Percentiles rank a stretch among this genome's conserved stretches.
Conservation (phyloP, 1,284 basidiomycete species). For the Singerocomus rubriflavus region DNA sequence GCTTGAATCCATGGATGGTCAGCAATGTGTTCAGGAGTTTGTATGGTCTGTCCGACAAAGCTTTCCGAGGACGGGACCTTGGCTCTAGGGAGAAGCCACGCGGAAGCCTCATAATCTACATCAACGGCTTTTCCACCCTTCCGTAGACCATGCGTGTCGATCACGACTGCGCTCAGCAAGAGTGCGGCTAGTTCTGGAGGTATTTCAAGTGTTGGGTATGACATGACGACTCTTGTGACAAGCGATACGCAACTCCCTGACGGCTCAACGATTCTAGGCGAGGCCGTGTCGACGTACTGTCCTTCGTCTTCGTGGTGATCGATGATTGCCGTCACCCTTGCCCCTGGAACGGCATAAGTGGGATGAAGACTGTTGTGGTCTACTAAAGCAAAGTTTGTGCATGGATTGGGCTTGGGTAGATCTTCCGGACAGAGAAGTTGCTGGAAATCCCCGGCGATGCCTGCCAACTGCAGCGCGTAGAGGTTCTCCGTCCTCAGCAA, state of each 20-base stretch:
- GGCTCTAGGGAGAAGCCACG: conserved; percentile 53
- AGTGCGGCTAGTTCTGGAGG: conserved; percentile 69
- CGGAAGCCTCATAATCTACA: conserved; percentile 59
- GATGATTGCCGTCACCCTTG: conserved; percentile 73
- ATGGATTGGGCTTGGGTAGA: conserved; percentile 40
- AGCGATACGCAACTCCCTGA: conserved; percentile 83
- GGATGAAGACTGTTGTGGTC: conserved; percentile 84
- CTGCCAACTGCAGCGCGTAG: conserved; percentile 62
- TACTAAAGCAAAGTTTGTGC: conserved; percentile 74
- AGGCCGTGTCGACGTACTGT: conserved; percentile 57
- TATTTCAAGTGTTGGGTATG: conserved; percentile 35
- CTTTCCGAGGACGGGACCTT: conserved; percentile 33
- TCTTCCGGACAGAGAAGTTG: conserved; percentile 63
- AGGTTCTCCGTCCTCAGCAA: conserved; percentile 85
- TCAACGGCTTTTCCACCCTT: conserved; percentile 71
- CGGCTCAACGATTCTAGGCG: conserved; percentile 63
- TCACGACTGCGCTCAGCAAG: conserved; percentile 75
- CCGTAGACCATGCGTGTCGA: conserved; percentile 82
- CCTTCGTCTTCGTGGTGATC: conserved; percentile 94
- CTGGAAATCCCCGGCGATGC: conserved; percentile 44
- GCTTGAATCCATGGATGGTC: conserved; percentile 42
- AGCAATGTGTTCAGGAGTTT: conserved; percentile 13
- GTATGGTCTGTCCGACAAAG: conserved; percentile 5
- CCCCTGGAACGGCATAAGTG: conserved; percentile 44
- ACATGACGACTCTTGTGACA: conserved; percentile 54